Conservation (phyloP, 768 basidiomycete genomes). For the Termitomyces titanicus region DNA sequence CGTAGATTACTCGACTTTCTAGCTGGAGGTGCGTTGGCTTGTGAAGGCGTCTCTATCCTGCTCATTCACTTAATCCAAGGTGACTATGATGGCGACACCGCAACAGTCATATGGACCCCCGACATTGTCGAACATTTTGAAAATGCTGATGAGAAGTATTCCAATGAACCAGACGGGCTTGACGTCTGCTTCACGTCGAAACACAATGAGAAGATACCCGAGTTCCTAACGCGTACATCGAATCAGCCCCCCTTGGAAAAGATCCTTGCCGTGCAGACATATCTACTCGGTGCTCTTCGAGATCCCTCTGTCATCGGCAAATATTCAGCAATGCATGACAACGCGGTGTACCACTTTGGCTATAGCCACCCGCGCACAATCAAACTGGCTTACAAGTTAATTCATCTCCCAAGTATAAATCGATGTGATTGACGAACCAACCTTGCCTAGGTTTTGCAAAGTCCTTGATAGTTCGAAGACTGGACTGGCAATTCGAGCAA, state of each 20-base stretch:
- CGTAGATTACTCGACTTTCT: slow-evolving; percentile 60
- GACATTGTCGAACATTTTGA: slow-evolving; percentile 49
- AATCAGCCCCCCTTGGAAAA: slow-evolving; percentile 18
- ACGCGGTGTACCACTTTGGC: slow-evolving; percentile 48
- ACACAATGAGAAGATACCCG: slow-evolving; percentile 35
- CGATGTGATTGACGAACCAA: neutral
- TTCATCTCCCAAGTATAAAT: neutral
- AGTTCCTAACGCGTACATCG: slow-evolving; percentile 33
- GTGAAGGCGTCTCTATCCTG: neutral
- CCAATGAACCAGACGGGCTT: slow-evolving; percentile 45
- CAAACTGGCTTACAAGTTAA: slow-evolving; percentile 49
- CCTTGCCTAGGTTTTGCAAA: slow-evolving; percentile 37
- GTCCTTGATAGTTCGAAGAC: slow-evolving; percentile 62
- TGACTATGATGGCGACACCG: slow-evolving; percentile 71
- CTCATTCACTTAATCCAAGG: slow-evolving; percentile 30
- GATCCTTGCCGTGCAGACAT: slow-evolving; percentile 39
- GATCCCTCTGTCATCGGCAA: slow-evolving; percentile 45
- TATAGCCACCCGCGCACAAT: slow-evolving; percentile 47
- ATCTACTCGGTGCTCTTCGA: slow-evolving; percentile 47
- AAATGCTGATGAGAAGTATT: slow-evolving; percentile 47
- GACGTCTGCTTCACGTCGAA: slow-evolving; percentile 36
- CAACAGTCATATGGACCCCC: slow-evolving; percentile 54
- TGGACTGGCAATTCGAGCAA: slow-evolving; percentile 40
- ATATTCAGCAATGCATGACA: slow-evolving; percentile 56
- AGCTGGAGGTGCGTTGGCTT: slow-evolving; percentile 47